A percentile compares a stretch with the other conserved stretches of the same genome.
Conservation (phyloP, 2,329 filamentous ascomycete genomes). For the Lachnellula hyalina region DNA sequence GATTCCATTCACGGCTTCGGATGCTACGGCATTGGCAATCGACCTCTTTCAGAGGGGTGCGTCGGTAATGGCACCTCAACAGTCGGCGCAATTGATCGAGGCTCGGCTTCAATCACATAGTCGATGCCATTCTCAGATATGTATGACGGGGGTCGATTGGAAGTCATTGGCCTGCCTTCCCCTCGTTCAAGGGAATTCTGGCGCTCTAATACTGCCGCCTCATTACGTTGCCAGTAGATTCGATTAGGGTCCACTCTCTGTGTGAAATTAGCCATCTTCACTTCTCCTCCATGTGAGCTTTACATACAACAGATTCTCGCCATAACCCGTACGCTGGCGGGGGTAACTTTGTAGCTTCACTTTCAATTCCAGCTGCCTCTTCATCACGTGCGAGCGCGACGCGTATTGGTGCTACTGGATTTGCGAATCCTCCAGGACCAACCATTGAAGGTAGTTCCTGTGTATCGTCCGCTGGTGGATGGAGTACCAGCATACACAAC, state of each 20-base stretch:
- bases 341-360: slow-evolving; percentile 50
- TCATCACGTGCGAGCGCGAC: slow-evolving; percentile 72
- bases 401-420: slow-evolving; percentile 68
- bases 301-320: slow-evolving; percentile 73
- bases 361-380: slow-evolving; percentile 55
- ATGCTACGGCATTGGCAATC: slow-evolving; percentile 1
- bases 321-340: slow-evolving; percentile 85
- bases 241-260: slow-evolving; percentile 74
- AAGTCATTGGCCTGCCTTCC: slow-evolving; percentile 23
- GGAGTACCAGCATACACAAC: slow-evolving; percentile 59
- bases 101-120: slow-evolving; percentile 64
- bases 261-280: slow-evolving; percentile 6
- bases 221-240: slow-evolving; percentile 72
- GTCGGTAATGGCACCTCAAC: slow-evolving; percentile 39
- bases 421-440: slow-evolving; percentile 58
- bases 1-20: background rate
- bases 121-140: slow-evolving; percentile 68
- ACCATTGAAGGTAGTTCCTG: slow-evolving; percentile 41
- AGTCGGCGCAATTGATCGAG: slow-evolving; percentile 50
- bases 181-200: slow-evolving; percentile 7
- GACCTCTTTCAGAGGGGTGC: slow-evolving; percentile 43
- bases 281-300: background rate
- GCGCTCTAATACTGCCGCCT: slow-evolving; percentile 27
- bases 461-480: slow-evolving; percentile 31
- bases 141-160: slow-evolving; percentile 68